A percentile compares a stretch with the other conserved stretches of the same genome.
Evolutionary conservation across 768 basidiomycete species (phyloP).

Genomic region (Tulasnella sp.): DNA sequence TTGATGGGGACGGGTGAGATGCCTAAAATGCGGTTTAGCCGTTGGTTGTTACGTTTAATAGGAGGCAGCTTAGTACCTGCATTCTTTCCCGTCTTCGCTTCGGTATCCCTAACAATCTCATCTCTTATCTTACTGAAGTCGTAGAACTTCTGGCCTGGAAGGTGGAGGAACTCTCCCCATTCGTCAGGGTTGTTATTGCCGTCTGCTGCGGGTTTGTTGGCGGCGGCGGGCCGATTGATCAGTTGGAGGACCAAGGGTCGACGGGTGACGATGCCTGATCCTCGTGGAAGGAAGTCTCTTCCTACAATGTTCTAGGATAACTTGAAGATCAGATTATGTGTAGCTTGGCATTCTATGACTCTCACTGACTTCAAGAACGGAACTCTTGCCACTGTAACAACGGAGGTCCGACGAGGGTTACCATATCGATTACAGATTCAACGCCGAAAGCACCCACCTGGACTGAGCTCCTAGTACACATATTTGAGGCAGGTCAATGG

Average conservation of each 20-base stretch:
- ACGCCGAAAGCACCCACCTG: conserved; percentile 4
- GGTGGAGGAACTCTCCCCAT: conserved; percentile 98
- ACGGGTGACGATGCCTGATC: conserved; percentile 97
- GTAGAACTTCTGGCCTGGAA: conserved; percentile 96
- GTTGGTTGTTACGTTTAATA: neutral
- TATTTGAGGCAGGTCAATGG: conserved; percentile 90
- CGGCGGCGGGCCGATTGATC: conserved; percentile 65
- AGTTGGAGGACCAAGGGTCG: conserved; percentile 96
- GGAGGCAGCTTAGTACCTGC: conserved; percentile 52
- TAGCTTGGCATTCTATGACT: conserved; percentile 11
- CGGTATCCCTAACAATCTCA: conserved; percentile 96
- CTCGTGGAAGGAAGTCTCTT: conserved; percentile 97
- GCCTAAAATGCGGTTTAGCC: neutral
- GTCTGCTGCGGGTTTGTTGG: conserved; percentile 48
- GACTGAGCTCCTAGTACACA: conserved; percentile 84
- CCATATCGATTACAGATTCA: neutral
- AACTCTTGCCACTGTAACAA: conserved; percentile 85
- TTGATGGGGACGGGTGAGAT: too few relatives aligned
- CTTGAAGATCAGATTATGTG: conserved; percentile 7
- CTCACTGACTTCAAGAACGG: conserved; percentile 73
- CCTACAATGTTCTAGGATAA: conserved; percentile 87
- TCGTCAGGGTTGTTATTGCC: conserved; percentile 88
- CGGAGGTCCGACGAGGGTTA: neutral
- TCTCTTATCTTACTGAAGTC: conserved; percentile 95
- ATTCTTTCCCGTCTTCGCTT: conserved; percentile 98